Evolutionary conservation across 768 basidiomycete species (phyloP).

Genomic region (Boletus fagicola): DNA sequence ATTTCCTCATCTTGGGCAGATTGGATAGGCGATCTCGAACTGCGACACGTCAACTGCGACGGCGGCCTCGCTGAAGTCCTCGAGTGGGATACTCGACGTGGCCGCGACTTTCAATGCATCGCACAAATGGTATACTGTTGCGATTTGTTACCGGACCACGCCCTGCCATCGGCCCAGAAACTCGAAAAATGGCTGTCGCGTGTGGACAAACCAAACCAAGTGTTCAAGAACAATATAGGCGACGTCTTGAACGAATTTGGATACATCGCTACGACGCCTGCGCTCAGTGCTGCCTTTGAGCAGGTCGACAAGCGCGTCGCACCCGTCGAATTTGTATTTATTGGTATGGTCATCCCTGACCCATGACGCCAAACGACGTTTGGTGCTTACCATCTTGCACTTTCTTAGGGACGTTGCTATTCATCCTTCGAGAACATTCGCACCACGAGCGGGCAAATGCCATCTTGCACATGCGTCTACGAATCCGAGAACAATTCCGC

Average conservation of each 20-base stretch:
- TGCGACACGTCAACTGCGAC: slow-evolving; percentile 54
- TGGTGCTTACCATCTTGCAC: background rate
- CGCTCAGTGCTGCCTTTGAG: slow-evolving; percentile 48
- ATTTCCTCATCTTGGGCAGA: slow-evolving; percentile 67
- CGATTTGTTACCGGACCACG: slow-evolving; percentile 46
- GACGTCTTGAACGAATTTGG: slow-evolving; percentile 53
- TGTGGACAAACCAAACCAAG: slow-evolving; percentile 37
- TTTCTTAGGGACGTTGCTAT: slow-evolving; percentile 64
- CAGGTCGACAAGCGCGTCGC: slow-evolving; percentile 60
- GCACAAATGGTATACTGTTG: slow-evolving; percentile 70
- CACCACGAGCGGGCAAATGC: slow-evolving; percentile 51
- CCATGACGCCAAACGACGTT: background rate
- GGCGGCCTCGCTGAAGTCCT: slow-evolving; percentile 57
- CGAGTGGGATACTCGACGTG: slow-evolving; percentile 64
- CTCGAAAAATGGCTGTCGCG: slow-evolving; percentile 48
- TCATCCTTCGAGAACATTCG: slow-evolving; percentile 43
- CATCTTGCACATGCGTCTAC: slow-evolving; percentile 54
- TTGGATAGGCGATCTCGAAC: slow-evolving; percentile 62
- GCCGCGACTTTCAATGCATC: slow-evolving; percentile 74
- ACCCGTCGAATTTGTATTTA: slow-evolving; percentile 77
- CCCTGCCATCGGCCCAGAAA: slow-evolving; percentile 51
- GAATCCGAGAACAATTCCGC: slow-evolving; percentile 52
- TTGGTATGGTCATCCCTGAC: slow-evolving; percentile 47
- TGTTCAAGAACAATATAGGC: slow-evolving; percentile 55
- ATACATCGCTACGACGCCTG: slow-evolving; percentile 44